phyloP scores from a whole-genome alignment of 768 basidiomycete genomes.

The Cyathus striatus region DNA sequence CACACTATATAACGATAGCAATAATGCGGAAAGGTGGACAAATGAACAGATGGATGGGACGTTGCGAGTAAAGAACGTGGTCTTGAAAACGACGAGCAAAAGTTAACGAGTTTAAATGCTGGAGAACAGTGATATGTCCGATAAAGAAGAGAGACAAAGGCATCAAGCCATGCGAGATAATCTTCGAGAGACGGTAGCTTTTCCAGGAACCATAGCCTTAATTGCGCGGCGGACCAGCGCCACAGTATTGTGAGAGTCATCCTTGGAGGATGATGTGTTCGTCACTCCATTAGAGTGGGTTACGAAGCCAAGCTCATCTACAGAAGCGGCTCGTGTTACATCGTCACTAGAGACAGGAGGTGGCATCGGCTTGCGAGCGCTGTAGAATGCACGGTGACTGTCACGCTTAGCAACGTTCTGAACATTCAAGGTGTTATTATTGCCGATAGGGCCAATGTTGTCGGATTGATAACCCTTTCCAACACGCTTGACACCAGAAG shows the following conservation, averaged over 20 bases:
- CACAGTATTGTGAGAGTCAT: conserved; percentile 45
- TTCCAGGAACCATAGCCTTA: conserved; percentile 71
- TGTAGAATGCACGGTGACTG: conserved; percentile 39
- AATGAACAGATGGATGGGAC: background rate
- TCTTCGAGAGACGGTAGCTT: conserved; percentile 46
- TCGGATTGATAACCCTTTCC: conserved; percentile 83
- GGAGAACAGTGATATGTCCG: no score
- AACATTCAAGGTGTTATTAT: conserved; percentile 18
- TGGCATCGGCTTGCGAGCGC: conserved; percentile 54
- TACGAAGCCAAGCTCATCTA: conserved; percentile 65
- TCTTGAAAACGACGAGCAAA: no score
- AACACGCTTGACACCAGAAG: conserved; percentile 71
- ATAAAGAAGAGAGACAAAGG: conserved; percentile 3
- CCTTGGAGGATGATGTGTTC: conserved; percentile 26
- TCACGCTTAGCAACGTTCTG: conserved; percentile 22
- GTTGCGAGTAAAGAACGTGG: background rate
- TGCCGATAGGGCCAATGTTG: conserved; percentile 37
- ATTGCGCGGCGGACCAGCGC: conserved; percentile 66
- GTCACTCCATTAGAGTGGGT: conserved; percentile 24
- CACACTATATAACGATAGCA: background rate
- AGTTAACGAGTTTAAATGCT: no score
- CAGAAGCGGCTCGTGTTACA: conserved; percentile 38
- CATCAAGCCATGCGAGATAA: conserved; percentile 35
- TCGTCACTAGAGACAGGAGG: conserved; percentile 72
- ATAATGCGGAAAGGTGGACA: no score